Evolutionary conservation across 768 basidiomycete genomes (phyloP).

Genomic region (Hebeloma cylindrosporum): DNA sequence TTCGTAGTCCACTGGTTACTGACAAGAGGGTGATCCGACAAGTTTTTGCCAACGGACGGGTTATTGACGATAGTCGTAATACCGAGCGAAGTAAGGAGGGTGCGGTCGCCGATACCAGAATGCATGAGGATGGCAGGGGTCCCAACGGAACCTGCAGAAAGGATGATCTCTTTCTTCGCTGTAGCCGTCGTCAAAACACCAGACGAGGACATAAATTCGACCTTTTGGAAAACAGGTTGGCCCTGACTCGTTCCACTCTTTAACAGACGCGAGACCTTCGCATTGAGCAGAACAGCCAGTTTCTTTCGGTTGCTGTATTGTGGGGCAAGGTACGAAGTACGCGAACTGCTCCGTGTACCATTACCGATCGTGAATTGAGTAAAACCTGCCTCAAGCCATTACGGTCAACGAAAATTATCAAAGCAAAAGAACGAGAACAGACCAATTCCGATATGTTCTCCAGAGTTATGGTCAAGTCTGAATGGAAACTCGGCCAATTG

Average conservation of each 20-base stretch:
- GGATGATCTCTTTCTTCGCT: conserved; percentile 14
- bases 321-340: conserved; percentile 31
- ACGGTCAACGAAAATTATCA: conserved; percentile 9
- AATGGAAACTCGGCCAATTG: conserved; percentile 33
- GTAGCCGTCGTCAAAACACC: not conserved
- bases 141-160: conserved; percentile 12
- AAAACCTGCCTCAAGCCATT: conserved; percentile 23
- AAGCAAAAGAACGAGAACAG: not conserved
- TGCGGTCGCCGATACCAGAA: conserved; percentile 16
- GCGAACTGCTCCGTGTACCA: conserved; percentile 29
- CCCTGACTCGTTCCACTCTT: conserved; percentile 12
- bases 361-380: conserved; percentile 28
- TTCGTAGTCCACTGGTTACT: conserved; percentile 25
- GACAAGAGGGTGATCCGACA: conserved; percentile 31
- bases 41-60: conserved; percentile 30
- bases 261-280: conserved; percentile 24
- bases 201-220: conserved; percentile 21
- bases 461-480: conserved; percentile 37
- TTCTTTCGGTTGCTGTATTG: conserved; percentile 27
- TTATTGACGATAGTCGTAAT: not conserved
- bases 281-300: conserved; percentile 31
- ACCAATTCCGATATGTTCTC: conserved; percentile 25
- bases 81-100: not conserved
- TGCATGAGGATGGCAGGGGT: conserved; percentile 16
- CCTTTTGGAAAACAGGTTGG: conserved; percentile 20